Conservation (phyloP, 257 asterid genomes). For the Lantana camara region DNA sequence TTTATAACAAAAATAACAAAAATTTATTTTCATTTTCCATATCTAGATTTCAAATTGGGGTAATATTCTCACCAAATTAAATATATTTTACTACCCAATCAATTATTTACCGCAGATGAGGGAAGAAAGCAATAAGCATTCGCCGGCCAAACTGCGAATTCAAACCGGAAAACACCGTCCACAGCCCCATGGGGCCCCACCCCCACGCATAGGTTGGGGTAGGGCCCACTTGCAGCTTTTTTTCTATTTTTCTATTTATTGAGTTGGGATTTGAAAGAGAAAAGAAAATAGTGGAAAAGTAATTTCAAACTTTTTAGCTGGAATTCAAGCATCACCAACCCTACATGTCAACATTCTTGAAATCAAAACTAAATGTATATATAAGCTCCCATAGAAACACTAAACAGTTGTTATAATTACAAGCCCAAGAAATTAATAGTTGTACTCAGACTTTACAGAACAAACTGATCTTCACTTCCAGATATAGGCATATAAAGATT, state of each 20-base stretch:
- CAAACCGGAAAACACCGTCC: constrained; percentile 29
- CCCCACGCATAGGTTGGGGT: neutral
- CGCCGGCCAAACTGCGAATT: no score
- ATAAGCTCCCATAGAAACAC: constrained; percentile 15
- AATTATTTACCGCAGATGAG: neutral
- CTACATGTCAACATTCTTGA: constrained; percentile 36
- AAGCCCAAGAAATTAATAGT: constrained; percentile 6
- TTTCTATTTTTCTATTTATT: constrained; percentile 7
- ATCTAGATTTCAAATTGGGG: no score
- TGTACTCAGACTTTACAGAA: constrained; percentile 22
- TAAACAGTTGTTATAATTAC: constrained; percentile 11
- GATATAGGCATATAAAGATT: constrained; percentile 21
- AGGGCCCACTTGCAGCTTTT: constrained; percentile 38
- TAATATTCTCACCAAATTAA: no score
- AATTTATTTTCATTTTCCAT: no score
- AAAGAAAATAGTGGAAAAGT: constrained; percentile 32
- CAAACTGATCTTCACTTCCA: constrained; percentile 27
- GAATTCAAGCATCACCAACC: constrained; percentile 45
- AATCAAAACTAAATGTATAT: no score
- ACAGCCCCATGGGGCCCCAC: no score
- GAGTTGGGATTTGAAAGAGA: constrained; percentile 21
- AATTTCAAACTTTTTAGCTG: constrained; percentile 58
- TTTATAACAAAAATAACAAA: no score
- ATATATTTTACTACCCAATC: neutral
- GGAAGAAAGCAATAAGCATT: no score